A percentile compares a stretch with the other conserved stretches of the same genome.
Conservation (phyloP, 345 rosid genomes). For the Bruguiera gymnorhiza region DNA sequence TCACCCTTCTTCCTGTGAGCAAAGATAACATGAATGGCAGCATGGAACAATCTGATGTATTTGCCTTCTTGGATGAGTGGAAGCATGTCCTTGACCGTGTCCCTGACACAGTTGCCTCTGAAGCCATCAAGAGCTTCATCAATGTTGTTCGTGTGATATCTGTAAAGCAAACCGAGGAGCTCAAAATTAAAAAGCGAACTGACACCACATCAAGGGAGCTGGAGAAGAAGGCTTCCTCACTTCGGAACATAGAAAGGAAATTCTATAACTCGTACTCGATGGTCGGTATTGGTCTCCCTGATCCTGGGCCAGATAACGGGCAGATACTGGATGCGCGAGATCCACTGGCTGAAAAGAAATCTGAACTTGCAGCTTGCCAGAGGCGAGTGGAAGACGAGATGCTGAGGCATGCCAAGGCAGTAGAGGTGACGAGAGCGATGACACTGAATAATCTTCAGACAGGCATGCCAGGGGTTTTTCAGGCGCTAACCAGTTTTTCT, state of each 20-base stretch:
- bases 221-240: conserved; percentile 88
- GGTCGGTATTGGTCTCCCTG: conserved; percentile 83
- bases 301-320: conserved; percentile 58
- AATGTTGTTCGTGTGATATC: conserved; percentile 79
- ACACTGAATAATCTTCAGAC: conserved; percentile 87
- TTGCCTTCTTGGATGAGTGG: conserved; percentile 88
- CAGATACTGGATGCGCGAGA: conserved; percentile 79
- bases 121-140: conserved; percentile 95
- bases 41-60: conserved; percentile 48
- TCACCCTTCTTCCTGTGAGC: conserved; percentile 72
- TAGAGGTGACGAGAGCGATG: conserved; percentile 89
- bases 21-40: conserved; percentile 36
- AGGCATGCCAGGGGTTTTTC: conserved; percentile 91
- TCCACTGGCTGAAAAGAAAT: conserved; percentile 80
- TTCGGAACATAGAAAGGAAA: conserved; percentile 84
- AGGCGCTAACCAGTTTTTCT: conserved; percentile 84
- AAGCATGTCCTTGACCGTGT: conserved; percentile 85
- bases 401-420: conserved; percentile 79
- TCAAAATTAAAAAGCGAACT: conserved; percentile 70
- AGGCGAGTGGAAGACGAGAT: conserved; percentile 90
- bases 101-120: conserved; percentile 95
- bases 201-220: conserved; percentile 81
- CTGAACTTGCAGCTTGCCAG: conserved; percentile 80
- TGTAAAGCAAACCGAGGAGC: conserved; percentile 69
- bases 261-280: conserved; percentile 89